Base-by-base conservation (phyloP, 441 rosid species). In the Daphne laureola region DNA sequence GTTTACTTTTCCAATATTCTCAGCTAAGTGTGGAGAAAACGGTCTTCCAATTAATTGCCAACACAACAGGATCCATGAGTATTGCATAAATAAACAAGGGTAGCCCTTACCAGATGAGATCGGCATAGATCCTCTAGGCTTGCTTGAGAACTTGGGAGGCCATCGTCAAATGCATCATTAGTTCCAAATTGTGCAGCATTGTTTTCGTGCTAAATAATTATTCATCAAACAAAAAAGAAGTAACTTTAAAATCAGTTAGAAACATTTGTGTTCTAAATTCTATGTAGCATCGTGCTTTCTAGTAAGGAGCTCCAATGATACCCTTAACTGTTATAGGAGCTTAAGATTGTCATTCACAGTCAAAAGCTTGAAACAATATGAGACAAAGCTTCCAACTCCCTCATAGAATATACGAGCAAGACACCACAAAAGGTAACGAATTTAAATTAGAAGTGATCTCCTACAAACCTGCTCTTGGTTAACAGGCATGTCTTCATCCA, bases 41-140 rank as follows among this genome's bases (percentile, higher is more conserved):
- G 18, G 50, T 23, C 25, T 25, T 8, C 11, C n/a, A 14, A 15
- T 15, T 4, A 17, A 43, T 41, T 15, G 27, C 9, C 12, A 3
- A 47, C 3, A 15, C 7, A 17, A 0, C 26, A 47, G 50, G 26
- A 2, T 47, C 18, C 8, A 11, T 17, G 12, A 47, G 25, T 21
- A 21, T 21, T 21, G 3, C 1, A 21, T 21, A 21, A 21, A 5
- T 31, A 31, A 31, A 31, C 38, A 31, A 31, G 11, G 38, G 9
- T 6, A 4, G 40, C 58, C 55, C 81, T 79, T 78, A 92, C 98
- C 43, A 92, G 78, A 74, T 92, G 98, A 61, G 89, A 82, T 50
- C 87, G 94, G 61, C 94, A 92, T 36, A 92, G 95, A 75, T 92
- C 96, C 78, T 86, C 95, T 57, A 92, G 76, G 74, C 77, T 92